These are phyloP conservation scores for Tylopilus vinaceipallidus DNA, from an alignment of 768 basidiomycete species.

Conservation along the genomic window DNA sequence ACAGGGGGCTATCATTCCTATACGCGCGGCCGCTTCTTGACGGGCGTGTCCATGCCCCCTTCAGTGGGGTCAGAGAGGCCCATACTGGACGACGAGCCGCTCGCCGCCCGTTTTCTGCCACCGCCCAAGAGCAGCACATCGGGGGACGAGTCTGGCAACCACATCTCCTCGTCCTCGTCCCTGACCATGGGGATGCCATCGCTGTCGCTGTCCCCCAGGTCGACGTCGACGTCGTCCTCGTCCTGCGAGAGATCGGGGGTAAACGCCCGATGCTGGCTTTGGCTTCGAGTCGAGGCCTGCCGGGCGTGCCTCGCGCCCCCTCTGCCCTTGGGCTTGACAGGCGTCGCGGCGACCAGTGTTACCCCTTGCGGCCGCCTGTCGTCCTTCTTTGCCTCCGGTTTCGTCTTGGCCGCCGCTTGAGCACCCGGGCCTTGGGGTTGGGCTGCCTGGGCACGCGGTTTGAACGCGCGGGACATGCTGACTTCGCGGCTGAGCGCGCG, in stretches of 20 bases:
- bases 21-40: constrained; percentile 26
- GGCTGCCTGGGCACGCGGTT: constrained; percentile 34
- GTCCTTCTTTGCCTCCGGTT: constrained; percentile 7
- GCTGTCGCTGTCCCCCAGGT: neutral
- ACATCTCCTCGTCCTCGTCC: constrained; percentile 40
- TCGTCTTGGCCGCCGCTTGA: constrained; percentile 14
- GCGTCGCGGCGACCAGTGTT: constrained; percentile 56
- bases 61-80: constrained; percentile 18
- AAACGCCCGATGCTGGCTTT: constrained; percentile 1
- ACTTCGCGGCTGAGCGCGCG: constrained; percentile 65
- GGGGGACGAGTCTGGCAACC: constrained; percentile 42
- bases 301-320: constrained; percentile 6
- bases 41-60: constrained; percentile 18
- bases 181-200: constrained; percentile 5
- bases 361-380: constrained; percentile 13
- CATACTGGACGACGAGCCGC: constrained; percentile 27
- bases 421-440: constrained; percentile 15
- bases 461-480: constrained; percentile 76
- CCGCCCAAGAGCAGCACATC: constrained; percentile 35
- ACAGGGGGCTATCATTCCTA: constrained; percentile 4
- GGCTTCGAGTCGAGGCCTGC: constrained; percentile 8
- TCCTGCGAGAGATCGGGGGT: constrained; percentile 7
- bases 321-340: constrained; percentile 37
- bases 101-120: constrained; percentile 27
- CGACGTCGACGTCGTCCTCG: neutral